Base-by-base conservation (phyloP, 2,329 filamentous ascomycete species). In the Paracamarosporium sp. region DNA sequence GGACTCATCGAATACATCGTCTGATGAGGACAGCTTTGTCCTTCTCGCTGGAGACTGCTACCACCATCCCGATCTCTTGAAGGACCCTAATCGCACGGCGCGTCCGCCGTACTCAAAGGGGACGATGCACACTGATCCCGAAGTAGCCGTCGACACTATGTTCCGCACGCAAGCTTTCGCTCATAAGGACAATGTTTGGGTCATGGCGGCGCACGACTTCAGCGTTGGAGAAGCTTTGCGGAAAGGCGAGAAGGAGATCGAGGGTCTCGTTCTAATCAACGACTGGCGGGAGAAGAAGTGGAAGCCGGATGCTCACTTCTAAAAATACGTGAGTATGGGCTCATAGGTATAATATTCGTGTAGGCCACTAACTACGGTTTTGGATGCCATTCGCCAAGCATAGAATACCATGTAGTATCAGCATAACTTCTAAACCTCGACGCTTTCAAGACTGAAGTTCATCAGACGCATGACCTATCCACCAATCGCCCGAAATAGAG, bases 31-130 rank as follows among this genome's bases (percentile, higher is more conserved):
- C 24, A 63, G 68, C 1, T 74, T 73, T 47, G 70, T 73, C 9
- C 48, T 75, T 30, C 45, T 75, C 22, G 71, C 69, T 8, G 72
- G 72, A 2, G 72, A 75, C 44, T 69, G 68, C 38, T 74, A 68
- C 40, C 72, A 75, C 43, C 72, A 74, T 47, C 65, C 65, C 0
- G 59, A 57, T 3, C 45, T 75, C 5, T 60, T 75, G 30, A 59
- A 67, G 24, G 67, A 73, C 24, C 72, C 72, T 1, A 45, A 51
- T 17, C 62, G 63, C 17, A 72, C 66, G 1, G 71, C 71, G n/a
- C 62, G 71, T 5, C 66, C 70, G 4, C 72, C 71, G 3, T 71
- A 64, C 43, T 62, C 67, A 0, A 72, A 71, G 44, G 45, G 53
- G 1, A 56, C 60, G 12, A 75, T 74, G 70, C 72, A 74, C 53